These are phyloP conservation scores for Allium fistulosum DNA, from an alignment of 106 monocot species.

Conservation along the genomic window DNA sequence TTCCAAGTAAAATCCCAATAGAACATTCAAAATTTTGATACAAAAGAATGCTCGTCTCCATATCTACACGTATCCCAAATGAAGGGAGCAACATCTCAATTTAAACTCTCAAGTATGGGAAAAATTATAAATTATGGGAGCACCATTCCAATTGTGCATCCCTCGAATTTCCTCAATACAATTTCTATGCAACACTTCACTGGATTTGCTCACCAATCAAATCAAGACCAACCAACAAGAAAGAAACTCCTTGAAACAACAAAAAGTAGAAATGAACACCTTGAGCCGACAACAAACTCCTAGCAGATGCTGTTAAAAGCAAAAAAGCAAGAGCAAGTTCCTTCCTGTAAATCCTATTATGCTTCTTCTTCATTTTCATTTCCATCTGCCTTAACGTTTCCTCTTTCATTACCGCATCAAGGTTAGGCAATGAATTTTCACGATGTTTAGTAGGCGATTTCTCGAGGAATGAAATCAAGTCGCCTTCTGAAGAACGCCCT, in stretches of 20 bases:
- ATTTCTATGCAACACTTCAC: conserved; percentile 10
- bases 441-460: conserved; percentile 33
- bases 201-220: conserved; percentile 92
- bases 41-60: too few species aligned
- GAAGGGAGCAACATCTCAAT: too few species aligned
- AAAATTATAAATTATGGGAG: too few species aligned
- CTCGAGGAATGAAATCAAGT: conserved; percentile 46
- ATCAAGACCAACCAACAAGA: conserved; percentile 90
- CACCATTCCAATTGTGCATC: too few species aligned
- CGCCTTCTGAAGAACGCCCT: conserved; percentile 85
- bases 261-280: conserved; percentile 99
- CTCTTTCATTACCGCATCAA: conserved; percentile 42
- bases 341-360: conserved; percentile 85
- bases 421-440: conserved; percentile 31
- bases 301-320: conserved; percentile 66
- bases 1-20: too few species aligned
- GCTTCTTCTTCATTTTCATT: conserved; percentile 51
- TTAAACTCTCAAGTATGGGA: too few species aligned
- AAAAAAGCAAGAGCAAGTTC: conserved; percentile 77
- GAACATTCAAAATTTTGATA: too few species aligned
- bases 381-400: conserved; percentile 35
- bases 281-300: conserved; percentile 84
- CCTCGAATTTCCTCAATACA: too few species aligned
- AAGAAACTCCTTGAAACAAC: conserved; percentile 85
- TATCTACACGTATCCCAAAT: too few species aligned